Base-by-base conservation (phyloP, 495 filamentous ascomycete genomes). In the Penicillium cosmopolitanum region DNA sequence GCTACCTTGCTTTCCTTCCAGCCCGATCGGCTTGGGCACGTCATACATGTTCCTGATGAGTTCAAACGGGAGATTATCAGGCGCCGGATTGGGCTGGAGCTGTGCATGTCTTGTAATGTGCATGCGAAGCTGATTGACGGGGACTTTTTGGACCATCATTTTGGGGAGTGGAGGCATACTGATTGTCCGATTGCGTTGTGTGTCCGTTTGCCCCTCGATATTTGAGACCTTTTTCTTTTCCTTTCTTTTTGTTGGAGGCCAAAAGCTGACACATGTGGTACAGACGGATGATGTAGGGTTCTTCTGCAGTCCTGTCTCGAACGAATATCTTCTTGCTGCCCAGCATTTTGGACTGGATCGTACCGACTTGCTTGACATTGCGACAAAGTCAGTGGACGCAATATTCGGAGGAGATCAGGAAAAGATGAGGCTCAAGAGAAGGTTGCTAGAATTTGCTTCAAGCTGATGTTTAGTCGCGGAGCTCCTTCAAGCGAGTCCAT, bases 271-370 rank as follows among this genome's bases (percentile, higher is more conserved):
- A 21, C 23, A 47, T 18, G 44, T 9, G 19, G 15, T n/a, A 38
- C 60, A 93, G 90, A 96, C 91, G 1, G 91, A 96, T 72, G 91
- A 96, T 73, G 90, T 96, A 19, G 92, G 91, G 2, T 84, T 95
- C 40, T 94, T 96, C 57, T 86, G 84, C 42, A 92, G 88, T 69
- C 81, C 83, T 1, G 73, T 94, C n/a, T 92, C 88, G 12, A 87
- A 92, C 60, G 92, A 96, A 65, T 93, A 93, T 65, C 68, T 77
- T 4, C 82, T 96, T 15, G 88, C 88, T 12, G 85, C 88, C 4
- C 69, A 89, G 69, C 85, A 92, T 66, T 95, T 95, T 65, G 70
- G 73, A 0, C 73, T 95, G 18, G 69, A 60, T 31, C 76, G 78
- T 36, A 59, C 69, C 2, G 82, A 89, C 50, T 72, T 94, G 9